Conservation (phyloP, 2,329 filamentous ascomycete genomes). For the Coniosporium tulheliwenetii region DNA sequence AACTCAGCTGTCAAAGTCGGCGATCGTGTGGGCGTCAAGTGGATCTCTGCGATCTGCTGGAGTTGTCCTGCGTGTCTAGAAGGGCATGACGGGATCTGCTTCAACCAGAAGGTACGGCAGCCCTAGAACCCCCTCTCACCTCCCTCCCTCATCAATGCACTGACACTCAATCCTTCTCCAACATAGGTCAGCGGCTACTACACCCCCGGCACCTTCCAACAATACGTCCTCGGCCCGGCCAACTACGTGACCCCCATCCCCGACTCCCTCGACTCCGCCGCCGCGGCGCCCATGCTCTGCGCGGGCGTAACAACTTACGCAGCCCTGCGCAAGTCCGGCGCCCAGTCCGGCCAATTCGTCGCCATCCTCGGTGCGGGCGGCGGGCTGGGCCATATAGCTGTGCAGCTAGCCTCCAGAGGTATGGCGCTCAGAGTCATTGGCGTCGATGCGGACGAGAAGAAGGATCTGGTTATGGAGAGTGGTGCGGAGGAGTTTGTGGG, state of each 20-base stretch:
- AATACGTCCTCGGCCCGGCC: constrained; percentile 48
- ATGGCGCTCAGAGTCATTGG: constrained; percentile 51
- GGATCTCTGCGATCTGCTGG: constrained; percentile 43
- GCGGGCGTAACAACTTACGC: constrained; percentile 53
- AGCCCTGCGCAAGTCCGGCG: constrained; percentile 45
- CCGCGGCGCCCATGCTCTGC: constrained; percentile 52
- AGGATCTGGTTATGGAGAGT: constrained; percentile 42
- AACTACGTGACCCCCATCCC: constrained; percentile 58
- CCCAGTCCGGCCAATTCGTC: constrained; percentile 43
- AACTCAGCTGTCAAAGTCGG: constrained; percentile 43
- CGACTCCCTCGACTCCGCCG: constrained; percentile 40
- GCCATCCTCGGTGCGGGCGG: constrained; percentile 43
- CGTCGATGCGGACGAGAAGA: constrained; percentile 48
- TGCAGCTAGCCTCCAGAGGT: constrained; percentile 43
- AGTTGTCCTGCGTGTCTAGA: constrained; percentile 37
- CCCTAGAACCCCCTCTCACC: background rate
- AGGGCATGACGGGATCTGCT: constrained; percentile 39
- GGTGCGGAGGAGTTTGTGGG: constrained; percentile 54
- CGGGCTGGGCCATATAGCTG: constrained; percentile 47
- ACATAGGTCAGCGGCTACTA: constrained; percentile 46
- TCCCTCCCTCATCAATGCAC: constrained; percentile 6
- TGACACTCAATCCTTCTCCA: too few relatives aligned
- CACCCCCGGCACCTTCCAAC: constrained; percentile 57
- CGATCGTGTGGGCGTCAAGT: constrained; percentile 56
- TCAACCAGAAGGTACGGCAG: constrained; percentile 27